These are phyloP conservation scores for Boletus tylopilopsis DNA, from an alignment of 768 basidiomycete genomes.

Conservation along the genomic window DNA sequence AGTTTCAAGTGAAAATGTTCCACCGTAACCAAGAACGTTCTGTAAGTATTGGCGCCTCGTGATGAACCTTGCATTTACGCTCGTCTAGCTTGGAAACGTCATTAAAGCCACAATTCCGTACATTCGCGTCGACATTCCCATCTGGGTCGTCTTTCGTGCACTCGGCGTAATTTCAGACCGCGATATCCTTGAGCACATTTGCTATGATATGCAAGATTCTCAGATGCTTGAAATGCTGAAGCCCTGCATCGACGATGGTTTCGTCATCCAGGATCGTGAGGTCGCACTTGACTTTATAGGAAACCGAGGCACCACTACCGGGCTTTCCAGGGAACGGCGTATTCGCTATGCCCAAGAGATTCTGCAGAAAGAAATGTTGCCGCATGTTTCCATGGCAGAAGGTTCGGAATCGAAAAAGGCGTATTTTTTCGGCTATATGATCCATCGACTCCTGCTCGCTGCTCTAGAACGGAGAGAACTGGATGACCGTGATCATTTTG, in stretches of 20 bases:
- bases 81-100: conserved; percentile 71
- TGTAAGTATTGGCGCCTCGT: conserved; percentile 42
- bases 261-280: conserved; percentile 96
- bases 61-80: not conserved
- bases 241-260: conserved; percentile 97
- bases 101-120: conserved; percentile 98
- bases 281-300: conserved; percentile 98
- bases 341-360: conserved; percentile 97
- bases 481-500: conserved; percentile 99
- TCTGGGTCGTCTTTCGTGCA: conserved; percentile 98
- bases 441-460: conserved; percentile 90
- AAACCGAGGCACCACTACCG: conserved; percentile 93
- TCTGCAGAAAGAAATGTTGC: conserved; percentile 96
- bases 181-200: conserved; percentile 97
- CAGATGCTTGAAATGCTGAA: conserved; percentile 98
- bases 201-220: conserved; percentile 94
- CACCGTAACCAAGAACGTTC: conserved; percentile 85
- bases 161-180: conserved; percentile 96
- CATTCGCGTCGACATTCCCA: conserved; percentile 96
- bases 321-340: conserved; percentile 87
- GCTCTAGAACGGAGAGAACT: conserved; percentile 92
- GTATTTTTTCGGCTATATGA: conserved; percentile 99
- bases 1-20: conserved; percentile 98
- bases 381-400: conserved; percentile 94
- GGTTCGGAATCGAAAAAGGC: conserved; percentile 98